Conservation (phyloP, 1,284 basidiomycete species). For the Wolfiporia cocos region DNA sequence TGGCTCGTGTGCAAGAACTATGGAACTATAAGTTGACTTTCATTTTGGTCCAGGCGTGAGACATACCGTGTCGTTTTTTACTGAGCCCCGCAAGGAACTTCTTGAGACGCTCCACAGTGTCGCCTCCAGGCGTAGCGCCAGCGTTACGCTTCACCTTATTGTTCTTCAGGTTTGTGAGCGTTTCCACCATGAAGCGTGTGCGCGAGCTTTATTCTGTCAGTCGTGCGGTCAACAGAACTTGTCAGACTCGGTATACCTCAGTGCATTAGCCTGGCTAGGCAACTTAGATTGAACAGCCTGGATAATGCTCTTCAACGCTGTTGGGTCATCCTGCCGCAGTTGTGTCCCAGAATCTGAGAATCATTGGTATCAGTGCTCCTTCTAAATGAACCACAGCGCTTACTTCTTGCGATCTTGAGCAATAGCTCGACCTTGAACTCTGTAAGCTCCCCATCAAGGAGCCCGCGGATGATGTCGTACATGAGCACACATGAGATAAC, state of each 20-base stretch:
- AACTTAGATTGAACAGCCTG: constrained; percentile 77
- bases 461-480: constrained; percentile 83
- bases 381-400: constrained; percentile 22
- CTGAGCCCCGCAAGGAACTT: constrained; percentile 72
- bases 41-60: constrained; percentile 8
- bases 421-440: constrained; percentile 87
- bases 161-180: constrained; percentile 84
- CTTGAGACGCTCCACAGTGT: constrained; percentile 79
- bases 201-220: constrained; percentile 74
- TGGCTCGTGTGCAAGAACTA: constrained; percentile 80
- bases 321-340: constrained; percentile 83
- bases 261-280: constrained; percentile 42
- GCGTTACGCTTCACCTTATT: constrained; percentile 74
- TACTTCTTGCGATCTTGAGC: constrained; percentile 82
- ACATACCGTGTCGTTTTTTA: constrained; percentile 71
- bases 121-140: constrained; percentile 55
- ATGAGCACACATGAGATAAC: constrained; percentile 85
- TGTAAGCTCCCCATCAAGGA: constrained; percentile 61
- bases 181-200: constrained; percentile 91
- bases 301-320: constrained; percentile 80
- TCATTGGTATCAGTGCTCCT: neutral
- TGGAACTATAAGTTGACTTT: neutral
- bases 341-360: constrained; percentile 76
- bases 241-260: constrained; percentile 52
- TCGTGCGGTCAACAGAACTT: no score